phyloP scores from a whole-genome alignment of 2,329 filamentous ascomycete species.

The Akanthomyces dipterigenus region DNA sequence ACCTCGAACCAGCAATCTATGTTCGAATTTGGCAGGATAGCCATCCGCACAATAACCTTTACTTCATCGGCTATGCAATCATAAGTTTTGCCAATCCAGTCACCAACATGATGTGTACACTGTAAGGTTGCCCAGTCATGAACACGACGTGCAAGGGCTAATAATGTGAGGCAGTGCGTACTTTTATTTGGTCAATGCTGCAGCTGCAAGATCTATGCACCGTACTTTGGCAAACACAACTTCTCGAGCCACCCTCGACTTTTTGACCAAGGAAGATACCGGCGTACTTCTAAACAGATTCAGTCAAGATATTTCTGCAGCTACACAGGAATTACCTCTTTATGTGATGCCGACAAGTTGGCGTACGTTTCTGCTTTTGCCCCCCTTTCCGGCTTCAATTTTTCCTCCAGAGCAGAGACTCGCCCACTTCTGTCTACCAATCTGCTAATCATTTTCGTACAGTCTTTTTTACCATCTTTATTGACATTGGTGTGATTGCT shows the following conservation, averaged over 20 bases:
- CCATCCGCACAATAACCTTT: not conserved
- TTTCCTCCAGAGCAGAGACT: too few relatives aligned
- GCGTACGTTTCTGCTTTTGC: too few relatives aligned
- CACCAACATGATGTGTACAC: not conserved
- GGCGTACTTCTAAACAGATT: conserved; percentile 32
- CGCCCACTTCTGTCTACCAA: too few relatives aligned
- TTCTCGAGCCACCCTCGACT: conserved; percentile 31
- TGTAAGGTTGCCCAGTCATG: too few relatives aligned
- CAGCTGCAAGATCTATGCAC: not conserved
- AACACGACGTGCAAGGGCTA: too few relatives aligned
- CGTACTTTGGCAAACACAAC: not conserved
- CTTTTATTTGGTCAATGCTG: not conserved
- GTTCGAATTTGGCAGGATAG: not conserved
- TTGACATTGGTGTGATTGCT: conserved; percentile 24
- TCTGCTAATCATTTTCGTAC: too few relatives aligned
- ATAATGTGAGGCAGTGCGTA: not conserved
- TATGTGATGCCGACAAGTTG: conserved; percentile 23
- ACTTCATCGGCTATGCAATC: not conserved
- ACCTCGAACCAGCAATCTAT: conserved; percentile 1
- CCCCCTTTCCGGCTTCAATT: too few relatives aligned
- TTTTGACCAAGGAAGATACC: conserved; percentile 33
- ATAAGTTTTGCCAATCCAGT: not conserved
- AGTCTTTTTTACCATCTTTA: not conserved
- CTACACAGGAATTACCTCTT: conserved; percentile 16
- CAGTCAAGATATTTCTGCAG: conserved; percentile 34